phyloP scores from a whole-genome alignment of 2,329 filamentous ascomycete genomes.

The Ciborinia camelliae region DNA sequence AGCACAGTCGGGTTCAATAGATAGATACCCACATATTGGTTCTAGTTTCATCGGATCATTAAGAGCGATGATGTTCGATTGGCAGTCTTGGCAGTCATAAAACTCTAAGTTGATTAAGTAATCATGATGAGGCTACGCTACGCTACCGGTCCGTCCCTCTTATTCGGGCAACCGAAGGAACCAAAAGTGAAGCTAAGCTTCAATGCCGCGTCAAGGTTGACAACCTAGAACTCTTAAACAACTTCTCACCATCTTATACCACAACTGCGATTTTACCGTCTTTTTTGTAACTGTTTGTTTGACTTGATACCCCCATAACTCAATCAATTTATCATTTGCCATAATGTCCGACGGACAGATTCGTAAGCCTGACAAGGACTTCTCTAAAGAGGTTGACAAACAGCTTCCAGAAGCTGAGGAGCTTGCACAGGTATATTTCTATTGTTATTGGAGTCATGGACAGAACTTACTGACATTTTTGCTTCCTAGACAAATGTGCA shows the following conservation, averaged over 20 bases:
- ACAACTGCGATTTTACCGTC: background rate
- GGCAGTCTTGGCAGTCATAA: too few species aligned
- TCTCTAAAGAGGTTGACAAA: slow-evolving; percentile 91
- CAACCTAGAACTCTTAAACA: slow-evolving; percentile 17
- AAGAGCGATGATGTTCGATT: too few species aligned
- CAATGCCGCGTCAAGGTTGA: slow-evolving; percentile 20
- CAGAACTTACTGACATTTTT: slow-evolving; percentile 29
- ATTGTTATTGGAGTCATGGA: background rate
- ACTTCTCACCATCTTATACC: slow-evolving; percentile 5
- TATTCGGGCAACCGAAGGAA: background rate
- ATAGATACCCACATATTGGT: too few species aligned
- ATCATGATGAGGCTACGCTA: background rate
- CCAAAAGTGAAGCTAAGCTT: slow-evolving; percentile 16
- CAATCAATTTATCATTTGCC: slow-evolving; percentile 11
- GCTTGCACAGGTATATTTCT: slow-evolving; percentile 69
- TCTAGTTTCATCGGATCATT: too few species aligned
- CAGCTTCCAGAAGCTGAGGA: slow-evolving; percentile 86
- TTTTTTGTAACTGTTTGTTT: background rate
- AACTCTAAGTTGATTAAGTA: slow-evolving; percentile 6
- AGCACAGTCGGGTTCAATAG: too few species aligned
- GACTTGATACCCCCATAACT: background rate
- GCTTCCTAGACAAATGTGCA: slow-evolving; percentile 66
- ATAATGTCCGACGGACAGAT: slow-evolving; percentile 39
- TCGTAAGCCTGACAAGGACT: slow-evolving; percentile 85
- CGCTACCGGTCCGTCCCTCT: background rate